Conservation (phyloP, 495 filamentous ascomycete species). For the Xylona heveae region DNA sequence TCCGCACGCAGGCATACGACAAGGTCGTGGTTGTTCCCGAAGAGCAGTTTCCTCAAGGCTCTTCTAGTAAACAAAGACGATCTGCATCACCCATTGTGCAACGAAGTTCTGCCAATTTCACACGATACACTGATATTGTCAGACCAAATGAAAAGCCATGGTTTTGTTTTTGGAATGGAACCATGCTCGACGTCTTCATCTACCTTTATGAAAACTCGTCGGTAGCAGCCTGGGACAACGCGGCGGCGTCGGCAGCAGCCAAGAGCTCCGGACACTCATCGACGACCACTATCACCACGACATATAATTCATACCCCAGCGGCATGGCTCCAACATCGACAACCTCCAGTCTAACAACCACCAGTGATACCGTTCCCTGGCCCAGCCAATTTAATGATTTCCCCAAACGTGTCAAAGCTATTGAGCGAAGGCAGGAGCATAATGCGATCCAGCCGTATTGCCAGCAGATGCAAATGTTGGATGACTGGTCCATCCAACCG, state of each 20-base stretch:
- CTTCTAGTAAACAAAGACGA: constrained; percentile 8
- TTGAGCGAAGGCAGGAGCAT: constrained; percentile 39
- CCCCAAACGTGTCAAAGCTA: constrained; percentile 56
- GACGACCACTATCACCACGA: constrained; percentile 3
- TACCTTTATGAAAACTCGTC: constrained; percentile 38
- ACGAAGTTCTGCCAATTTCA: constrained; percentile 1
- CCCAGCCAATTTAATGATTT: constrained; percentile 20
- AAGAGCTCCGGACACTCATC: background rate
- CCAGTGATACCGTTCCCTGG: constrained; percentile 3
- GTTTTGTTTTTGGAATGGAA: constrained; percentile 79
- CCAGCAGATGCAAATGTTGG: constrained; percentile 44
- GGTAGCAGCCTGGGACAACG: background rate
- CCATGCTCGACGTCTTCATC: constrained; percentile 61
- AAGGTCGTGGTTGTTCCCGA: constrained; percentile 63
- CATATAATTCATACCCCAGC: background rate
- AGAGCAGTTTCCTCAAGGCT: constrained; percentile 17
- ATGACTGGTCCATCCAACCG: constrained; percentile 22
- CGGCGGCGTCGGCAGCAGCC: background rate
- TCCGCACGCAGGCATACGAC: constrained; percentile 46
- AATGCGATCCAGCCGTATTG: constrained; percentile 31
- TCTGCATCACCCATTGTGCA: constrained; percentile 1
- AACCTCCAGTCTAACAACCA: constrained; percentile 9
- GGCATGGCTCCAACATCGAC: constrained; percentile 2
- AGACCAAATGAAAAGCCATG: constrained; percentile 48
- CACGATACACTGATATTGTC: constrained; percentile 24